Percentiles rank a stretch among this genome's conserved stretches.
phyloP scores from a whole-genome alignment of 179 eudicot species.

The Carnegiea gigantea region DNA sequence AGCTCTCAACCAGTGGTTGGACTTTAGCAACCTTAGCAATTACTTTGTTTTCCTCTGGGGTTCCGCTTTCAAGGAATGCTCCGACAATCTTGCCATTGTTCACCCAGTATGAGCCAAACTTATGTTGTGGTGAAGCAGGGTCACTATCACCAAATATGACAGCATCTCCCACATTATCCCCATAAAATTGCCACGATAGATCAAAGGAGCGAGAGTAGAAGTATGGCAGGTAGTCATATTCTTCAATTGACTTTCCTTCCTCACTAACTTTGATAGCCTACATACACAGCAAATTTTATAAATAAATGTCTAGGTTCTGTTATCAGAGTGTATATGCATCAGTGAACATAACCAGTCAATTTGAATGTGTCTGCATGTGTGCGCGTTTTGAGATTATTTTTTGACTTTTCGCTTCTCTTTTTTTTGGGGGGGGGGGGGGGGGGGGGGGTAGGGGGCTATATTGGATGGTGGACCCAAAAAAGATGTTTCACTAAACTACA shows the following conservation, averaged over 20 bases:
- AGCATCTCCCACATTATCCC: conserved; percentile 85
- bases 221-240: conserved; percentile 87
- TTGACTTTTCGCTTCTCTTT: no score
- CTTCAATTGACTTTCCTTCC: conserved; percentile 61
- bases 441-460: not conserved
- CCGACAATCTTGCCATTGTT: conserved; percentile 87
- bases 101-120: conserved; percentile 89
- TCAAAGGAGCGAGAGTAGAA: conserved; percentile 90
- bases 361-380: no score
- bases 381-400: no score
- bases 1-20: conserved; percentile 69
- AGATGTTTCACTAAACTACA: no score
- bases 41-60: conserved; percentile 86
- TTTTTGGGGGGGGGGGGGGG: not conserved
- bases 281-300: not conserved
- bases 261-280: conserved; percentile 83
- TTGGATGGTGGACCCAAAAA: no score
- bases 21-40: conserved; percentile 84
- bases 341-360: not conserved
- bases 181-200: conserved; percentile 92
- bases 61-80: conserved; percentile 80
- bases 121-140: conserved; percentile 59
- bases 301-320: no score
- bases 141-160: conserved; percentile 70
- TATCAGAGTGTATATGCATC: not conserved